phyloP scores from a whole-genome alignment of 306 rosid genomes.

The Vigna nakashimae region DNA sequence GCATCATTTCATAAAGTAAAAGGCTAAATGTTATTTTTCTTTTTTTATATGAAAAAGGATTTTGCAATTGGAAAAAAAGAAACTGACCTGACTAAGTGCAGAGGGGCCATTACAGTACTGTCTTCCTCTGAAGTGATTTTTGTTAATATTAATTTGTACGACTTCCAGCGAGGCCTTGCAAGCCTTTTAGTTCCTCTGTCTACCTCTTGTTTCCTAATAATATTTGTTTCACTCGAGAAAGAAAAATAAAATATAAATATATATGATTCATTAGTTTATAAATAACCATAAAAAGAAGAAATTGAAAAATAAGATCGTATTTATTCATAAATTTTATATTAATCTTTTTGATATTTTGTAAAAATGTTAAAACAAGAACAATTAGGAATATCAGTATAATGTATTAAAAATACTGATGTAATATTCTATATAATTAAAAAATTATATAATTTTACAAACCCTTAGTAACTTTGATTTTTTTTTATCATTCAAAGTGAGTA shows the following conservation, averaged over 20 bases:
- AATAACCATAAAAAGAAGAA: no score
- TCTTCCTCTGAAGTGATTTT: background rate
- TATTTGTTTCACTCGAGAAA: background rate
- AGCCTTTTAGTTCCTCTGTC: background rate
- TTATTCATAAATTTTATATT: no score
- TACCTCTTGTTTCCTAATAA: background rate
- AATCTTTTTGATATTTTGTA: no score
- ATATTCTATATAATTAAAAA: no score
- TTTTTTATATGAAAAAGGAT: background rate
- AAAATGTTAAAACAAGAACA: no score
- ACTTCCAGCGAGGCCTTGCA: background rate
- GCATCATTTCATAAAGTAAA: constrained; percentile 24
- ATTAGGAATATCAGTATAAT: no score
- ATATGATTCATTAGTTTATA: no score
- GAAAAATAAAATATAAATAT: background rate
- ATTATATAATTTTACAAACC: no score
- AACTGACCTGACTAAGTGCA: background rate
- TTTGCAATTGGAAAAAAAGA: background rate
- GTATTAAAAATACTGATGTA: no score
- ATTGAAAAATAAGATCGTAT: no score
- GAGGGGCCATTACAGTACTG: constrained; percentile 16
- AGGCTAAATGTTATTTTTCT: background rate
- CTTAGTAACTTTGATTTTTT: no score
- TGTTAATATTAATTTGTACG: constrained; percentile 15
- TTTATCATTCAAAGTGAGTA: no score